These are phyloP conservation scores for Leccinum obscurum DNA, from an alignment of 768 basidiomycete species.

Conservation along the genomic window DNA sequence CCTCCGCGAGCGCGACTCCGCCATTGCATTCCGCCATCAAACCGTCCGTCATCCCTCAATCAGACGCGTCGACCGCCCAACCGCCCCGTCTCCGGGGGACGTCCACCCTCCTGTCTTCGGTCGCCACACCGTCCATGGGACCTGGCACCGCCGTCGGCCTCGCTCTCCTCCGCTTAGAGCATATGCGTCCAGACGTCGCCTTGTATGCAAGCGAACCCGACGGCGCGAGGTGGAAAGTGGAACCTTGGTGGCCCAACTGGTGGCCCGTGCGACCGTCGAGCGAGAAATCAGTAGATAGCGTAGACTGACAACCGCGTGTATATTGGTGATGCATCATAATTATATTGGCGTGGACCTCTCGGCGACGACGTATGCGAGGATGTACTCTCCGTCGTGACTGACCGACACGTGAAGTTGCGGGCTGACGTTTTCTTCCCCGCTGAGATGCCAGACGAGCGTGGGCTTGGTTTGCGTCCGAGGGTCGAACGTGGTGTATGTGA, in stretches of 20 bases:
- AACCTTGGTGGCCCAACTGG: constrained; percentile 70
- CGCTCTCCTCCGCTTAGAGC: constrained; percentile 79
- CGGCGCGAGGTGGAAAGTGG: constrained; percentile 40
- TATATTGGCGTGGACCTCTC: constrained; percentile 35
- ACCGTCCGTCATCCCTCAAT: constrained; percentile 18
- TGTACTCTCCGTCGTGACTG: constrained; percentile 82
- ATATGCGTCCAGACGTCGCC: constrained; percentile 38
- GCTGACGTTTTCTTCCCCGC: neutral
- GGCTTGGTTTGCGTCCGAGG: constrained; percentile 43
- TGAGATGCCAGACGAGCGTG: constrained; percentile 33
- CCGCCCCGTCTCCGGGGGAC: constrained; percentile 64
- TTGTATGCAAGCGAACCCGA: constrained; percentile 19
- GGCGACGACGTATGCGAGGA: constrained; percentile 65
- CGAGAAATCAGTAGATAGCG: constrained; percentile 18
- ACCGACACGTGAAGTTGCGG: constrained; percentile 63
- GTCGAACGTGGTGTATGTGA: constrained; percentile 47
- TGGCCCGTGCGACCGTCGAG: constrained; percentile 43
- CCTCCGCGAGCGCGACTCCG: constrained; percentile 16
- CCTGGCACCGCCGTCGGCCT: constrained; percentile 57
- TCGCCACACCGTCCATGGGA: constrained; percentile 29
- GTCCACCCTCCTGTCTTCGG: constrained; percentile 70
- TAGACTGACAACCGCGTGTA: constrained; percentile 14
- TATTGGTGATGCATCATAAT: neutral
- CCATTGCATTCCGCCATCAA: constrained; percentile 28
- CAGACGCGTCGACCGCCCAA: constrained; percentile 34